These are phyloP conservation scores for Acer negundo DNA, from an alignment of 345 rosid genomes.

Conservation along the genomic window DNA sequence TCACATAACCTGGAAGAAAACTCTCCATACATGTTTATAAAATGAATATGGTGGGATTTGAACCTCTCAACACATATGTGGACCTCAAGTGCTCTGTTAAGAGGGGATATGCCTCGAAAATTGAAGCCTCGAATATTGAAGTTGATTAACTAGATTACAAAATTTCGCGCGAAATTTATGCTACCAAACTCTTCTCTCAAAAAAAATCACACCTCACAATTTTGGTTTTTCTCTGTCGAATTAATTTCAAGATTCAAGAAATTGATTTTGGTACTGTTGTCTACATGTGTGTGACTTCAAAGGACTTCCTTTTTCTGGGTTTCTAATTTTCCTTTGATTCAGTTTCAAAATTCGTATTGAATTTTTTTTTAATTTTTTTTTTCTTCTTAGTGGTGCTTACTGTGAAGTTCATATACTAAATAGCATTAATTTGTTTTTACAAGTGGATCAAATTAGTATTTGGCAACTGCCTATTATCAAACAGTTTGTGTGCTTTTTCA, in stretches of 20 bases:
- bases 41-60: too few relatives aligned
- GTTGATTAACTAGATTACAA: background rate
- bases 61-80: too few relatives aligned
- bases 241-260: too few relatives aligned
- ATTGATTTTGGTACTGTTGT: background rate
- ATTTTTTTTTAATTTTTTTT: background rate
- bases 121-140: too few relatives aligned
- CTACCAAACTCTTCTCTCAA: too few relatives aligned
- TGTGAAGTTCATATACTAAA: background rate
- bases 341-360: background rate
- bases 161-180: too few relatives aligned
- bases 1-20: too few relatives aligned
- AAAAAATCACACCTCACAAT: too few relatives aligned
- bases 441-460: background rate
- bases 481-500: background rate
- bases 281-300: background rate
- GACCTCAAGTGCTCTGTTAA: too few relatives aligned
- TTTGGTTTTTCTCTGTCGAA: too few relatives aligned
- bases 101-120: too few relatives aligned
- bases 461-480: background rate
- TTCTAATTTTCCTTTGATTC: background rate
- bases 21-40: too few relatives aligned
- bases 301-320: background rate
- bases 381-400: background rate
- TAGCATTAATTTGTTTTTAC: background rate